These are phyloP conservation scores for Allium sativum DNA, from an alignment of 106 monocot genomes.

Conservation along the genomic window DNA sequence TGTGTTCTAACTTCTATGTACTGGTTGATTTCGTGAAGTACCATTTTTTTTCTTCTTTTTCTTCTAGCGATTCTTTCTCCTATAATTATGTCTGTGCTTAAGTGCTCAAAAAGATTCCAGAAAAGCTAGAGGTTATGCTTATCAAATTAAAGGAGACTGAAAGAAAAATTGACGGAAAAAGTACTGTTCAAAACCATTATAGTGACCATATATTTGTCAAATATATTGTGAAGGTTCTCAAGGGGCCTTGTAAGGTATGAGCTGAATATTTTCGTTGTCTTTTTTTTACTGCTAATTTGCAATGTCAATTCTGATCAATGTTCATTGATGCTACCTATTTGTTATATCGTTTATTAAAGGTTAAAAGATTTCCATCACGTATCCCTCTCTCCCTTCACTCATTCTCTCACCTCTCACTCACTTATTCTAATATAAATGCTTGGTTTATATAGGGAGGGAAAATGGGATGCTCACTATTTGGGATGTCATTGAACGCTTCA, in stretches of 20 bases:
- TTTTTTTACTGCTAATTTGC: background rate
- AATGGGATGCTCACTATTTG: too few relatives aligned
- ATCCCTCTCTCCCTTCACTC: too few relatives aligned
- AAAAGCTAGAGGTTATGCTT: slow-evolving; percentile 78
- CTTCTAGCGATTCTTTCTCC: background rate
- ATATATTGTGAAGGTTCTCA: slow-evolving; percentile 85
- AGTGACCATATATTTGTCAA: slow-evolving; percentile 60
- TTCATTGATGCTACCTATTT: slow-evolving; percentile 3
- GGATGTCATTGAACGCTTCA: too few relatives aligned
- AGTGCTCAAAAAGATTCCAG: slow-evolving; percentile 97
- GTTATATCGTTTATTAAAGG: slow-evolving; percentile 50
- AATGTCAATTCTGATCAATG: too few relatives aligned
- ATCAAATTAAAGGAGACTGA: slow-evolving; percentile 89
- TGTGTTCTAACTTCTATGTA: slow-evolving; percentile 87
- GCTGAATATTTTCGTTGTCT: background rate
- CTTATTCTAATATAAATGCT: too few relatives aligned
- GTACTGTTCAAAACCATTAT: slow-evolving; percentile 60
- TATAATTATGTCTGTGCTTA: slow-evolving; percentile 13
- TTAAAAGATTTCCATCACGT: too few relatives aligned
- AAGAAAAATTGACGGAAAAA: slow-evolving; percentile 59
- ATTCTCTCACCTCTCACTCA: too few relatives aligned
- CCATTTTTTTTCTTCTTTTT: too few relatives aligned
- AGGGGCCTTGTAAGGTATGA: slow-evolving; percentile 79
- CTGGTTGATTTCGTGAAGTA: slow-evolving; percentile 1
- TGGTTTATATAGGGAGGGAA: too few relatives aligned